phyloP scores from a whole-genome alignment of 2,329 filamentous ascomycete species.

The Exophiala sp. region DNA sequence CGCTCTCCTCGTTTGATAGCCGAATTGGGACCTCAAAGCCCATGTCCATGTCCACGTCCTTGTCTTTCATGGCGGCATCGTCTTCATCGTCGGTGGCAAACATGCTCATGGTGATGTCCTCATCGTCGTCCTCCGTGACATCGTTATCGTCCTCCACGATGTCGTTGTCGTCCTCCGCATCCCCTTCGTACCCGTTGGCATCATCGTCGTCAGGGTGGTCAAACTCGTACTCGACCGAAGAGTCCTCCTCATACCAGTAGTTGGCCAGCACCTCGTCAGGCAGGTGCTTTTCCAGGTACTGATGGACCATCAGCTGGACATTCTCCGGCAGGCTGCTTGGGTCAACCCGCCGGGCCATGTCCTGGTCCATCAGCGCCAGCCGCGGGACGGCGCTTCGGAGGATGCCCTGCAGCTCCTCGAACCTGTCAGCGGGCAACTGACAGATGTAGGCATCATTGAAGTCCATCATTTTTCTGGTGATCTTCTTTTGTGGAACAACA shows the following conservation, averaged over 20 bases:
- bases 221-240: too few species aligned
- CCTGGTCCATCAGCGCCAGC: neutral
- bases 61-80: too few species aligned
- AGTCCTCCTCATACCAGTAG: neutral
- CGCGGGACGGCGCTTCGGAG: neutral
- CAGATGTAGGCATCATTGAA: slow-evolving; percentile 5
- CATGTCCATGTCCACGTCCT: neutral
- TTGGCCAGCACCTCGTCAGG: slow-evolving; percentile 1
- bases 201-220: neutral
- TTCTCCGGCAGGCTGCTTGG: slow-evolving; percentile 2
- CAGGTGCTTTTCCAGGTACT: slow-evolving; percentile 1
- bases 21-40: too few species aligned
- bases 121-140: too few species aligned
- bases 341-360: neutral
- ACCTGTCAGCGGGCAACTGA: neutral
- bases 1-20: neutral
- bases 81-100: too few species aligned
- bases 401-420: slow-evolving; percentile 2
- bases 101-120: too few species aligned
- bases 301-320: neutral
- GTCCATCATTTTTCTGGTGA: neutral
- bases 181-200: neutral
- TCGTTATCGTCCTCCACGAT: too few species aligned
- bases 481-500: neutral
- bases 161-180: neutral